Conservation (phyloP, 1,139 yeast species). For the Saccharomyces hybrid region DNA sequence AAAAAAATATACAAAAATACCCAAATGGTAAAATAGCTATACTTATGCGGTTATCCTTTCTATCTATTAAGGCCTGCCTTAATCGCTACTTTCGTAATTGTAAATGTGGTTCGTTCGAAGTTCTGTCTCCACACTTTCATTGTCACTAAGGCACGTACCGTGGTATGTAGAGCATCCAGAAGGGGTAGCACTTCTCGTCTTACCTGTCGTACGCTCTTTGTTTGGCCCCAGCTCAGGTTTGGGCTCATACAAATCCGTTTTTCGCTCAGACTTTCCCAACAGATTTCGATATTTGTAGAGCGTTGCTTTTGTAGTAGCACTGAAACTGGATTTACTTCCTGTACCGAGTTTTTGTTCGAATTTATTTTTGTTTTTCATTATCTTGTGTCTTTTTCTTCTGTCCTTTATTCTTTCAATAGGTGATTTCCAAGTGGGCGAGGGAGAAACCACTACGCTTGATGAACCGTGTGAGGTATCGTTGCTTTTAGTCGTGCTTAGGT, state of each 20-base stretch:
- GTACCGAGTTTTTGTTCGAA: not conserved
- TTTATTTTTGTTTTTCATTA: not conserved
- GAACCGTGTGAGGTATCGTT: not conserved
- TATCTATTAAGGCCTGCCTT: not conserved
- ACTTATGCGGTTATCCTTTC: not conserved
- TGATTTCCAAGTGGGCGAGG: constrained; percentile 15
- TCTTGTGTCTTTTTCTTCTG: constrained; percentile 4
- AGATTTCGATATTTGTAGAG: not conserved
- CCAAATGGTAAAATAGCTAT: not conserved
- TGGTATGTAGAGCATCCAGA: not conserved
- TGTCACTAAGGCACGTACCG: constrained; percentile 1
- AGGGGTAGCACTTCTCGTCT: not conserved
- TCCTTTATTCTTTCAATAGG: constrained; percentile 9
- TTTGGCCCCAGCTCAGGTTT: not conserved
- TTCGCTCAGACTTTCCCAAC: not conserved
- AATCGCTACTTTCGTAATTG: constrained; percentile 9
- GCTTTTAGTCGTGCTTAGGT: not conserved
- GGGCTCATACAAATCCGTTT: not conserved
- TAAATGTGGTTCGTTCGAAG: constrained; percentile 18
- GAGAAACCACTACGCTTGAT: constrained; percentile 4
- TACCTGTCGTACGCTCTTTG: not conserved
- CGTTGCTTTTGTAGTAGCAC: not conserved
- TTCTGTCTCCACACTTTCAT: constrained; percentile 16
- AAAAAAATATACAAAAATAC: too few species aligned
- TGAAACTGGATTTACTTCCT: not conserved